Base-by-base conservation (phyloP, 2,329 filamentous ascomycete species). In the Fusarium marasasianum region DNA sequence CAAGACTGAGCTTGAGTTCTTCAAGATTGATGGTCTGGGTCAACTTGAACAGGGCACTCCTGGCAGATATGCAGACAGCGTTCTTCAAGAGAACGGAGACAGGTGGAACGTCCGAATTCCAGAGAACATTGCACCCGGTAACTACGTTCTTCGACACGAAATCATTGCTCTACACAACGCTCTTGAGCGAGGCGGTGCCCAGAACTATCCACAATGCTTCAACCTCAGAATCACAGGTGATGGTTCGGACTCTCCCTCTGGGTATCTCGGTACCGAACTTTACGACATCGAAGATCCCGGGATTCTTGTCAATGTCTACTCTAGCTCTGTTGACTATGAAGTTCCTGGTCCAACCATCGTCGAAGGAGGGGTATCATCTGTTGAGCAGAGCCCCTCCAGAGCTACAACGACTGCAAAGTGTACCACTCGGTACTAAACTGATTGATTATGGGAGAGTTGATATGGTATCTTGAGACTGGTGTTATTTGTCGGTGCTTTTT, bases 111-210 rank as follows among this genome's bases (percentile, higher is more conserved):
- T 88, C 31, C 85, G 83, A 13, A 86, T 89, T 60, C 87, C 87
- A 40, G 77, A 80, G 60, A 81, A 80, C 70, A 83, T 89, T 40
- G 83, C 82, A 2, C 76, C 86, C 11, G 87, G 87, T 4, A 87
- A 88, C 80, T 89, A 89, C 67, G 86, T 89, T 54, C 82, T 89
- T 43, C 86, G 87, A 13, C 86, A 89, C 74, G 87, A 89, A 77
- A 87, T 88, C 69, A 88, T 89, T 63, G 87, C 85, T 26, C 84
- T 89, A 10, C 87, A 89, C 80, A 83, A 81, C 40, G 86, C 86
- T 22, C 81, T 76, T 7, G 80, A 84, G 44, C 58, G 75, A 37
- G 74, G 82, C 11, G 84, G 84, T 53, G 87, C 87, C 5, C 87
- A 89, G 79, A 83, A 84, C 68, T 89, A 89, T 73, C 86, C 87